Evolutionary conservation across 2,329 filamentous ascomycete genomes (phyloP).

Genomic region (Talaromyces islandicus): DNA sequence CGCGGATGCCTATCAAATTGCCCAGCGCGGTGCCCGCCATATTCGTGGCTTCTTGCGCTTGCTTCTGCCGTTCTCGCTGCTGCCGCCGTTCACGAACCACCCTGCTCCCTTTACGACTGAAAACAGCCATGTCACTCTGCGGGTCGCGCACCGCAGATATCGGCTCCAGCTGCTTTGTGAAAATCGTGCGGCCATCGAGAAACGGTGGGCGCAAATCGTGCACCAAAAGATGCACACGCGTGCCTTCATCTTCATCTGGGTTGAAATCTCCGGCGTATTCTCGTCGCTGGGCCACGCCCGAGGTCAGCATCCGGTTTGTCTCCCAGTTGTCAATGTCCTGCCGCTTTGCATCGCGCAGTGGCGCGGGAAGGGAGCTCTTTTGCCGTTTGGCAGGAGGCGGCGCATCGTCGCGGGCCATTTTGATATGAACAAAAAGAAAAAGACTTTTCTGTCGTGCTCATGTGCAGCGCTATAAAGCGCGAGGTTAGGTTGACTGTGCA

Average conservation of each 20-base stretch:
- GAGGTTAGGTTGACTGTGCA: neutral
- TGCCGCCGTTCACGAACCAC: constrained; percentile 88
- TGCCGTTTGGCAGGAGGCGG: constrained; percentile 33
- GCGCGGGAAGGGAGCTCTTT: constrained; percentile 30
- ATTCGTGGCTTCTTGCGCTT: constrained; percentile 91
- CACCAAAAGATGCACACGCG: constrained; percentile 81
- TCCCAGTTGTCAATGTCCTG: constrained; percentile 98
- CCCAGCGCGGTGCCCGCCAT: constrained; percentile 86
- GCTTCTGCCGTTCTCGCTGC: constrained; percentile 86
- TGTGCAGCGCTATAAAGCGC: neutral
- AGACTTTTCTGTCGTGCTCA: no score
- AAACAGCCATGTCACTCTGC: constrained; percentile 98
- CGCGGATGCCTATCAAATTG: constrained; percentile 92
- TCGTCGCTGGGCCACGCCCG: constrained; percentile 84
- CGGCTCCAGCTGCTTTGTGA: constrained; percentile 94
- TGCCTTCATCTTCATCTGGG: constrained; percentile 78
- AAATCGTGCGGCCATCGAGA: constrained; percentile 87
- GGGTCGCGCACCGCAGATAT: constrained; percentile 87
- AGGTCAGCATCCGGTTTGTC: constrained; percentile 95
- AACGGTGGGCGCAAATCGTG: constrained; percentile 94
- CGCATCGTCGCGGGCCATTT: constrained; percentile 30
- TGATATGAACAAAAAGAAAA: constrained; percentile 1
- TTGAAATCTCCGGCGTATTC: constrained; percentile 77
- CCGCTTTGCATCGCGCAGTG: constrained; percentile 55
- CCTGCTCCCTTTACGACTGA: constrained; percentile 88